phyloP scores from a whole-genome alignment of 2,329 filamentous ascomycete species.

The Coleophoma eucalyptorum region DNA sequence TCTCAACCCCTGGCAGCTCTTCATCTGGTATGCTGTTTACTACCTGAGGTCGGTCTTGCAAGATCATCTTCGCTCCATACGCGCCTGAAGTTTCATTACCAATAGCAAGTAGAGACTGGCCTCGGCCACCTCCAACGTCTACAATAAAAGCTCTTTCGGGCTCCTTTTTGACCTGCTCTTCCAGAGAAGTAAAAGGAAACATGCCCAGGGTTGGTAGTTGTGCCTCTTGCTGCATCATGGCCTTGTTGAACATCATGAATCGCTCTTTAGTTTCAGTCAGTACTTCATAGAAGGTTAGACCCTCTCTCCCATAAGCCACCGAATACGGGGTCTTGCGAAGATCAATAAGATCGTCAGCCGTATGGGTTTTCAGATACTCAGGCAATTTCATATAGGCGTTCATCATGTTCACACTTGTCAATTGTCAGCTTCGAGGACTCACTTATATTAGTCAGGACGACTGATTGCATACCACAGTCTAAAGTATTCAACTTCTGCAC shows the following conservation, averaged over 20 bases:
- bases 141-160: slow-evolving; percentile 9
- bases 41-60: slow-evolving; percentile 19
- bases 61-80: slow-evolving; percentile 14
- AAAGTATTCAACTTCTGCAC: slow-evolving; percentile 14
- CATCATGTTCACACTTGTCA: slow-evolving; percentile 7
- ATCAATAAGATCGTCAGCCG: slow-evolving; percentile 8
- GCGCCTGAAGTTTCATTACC: not conserved
- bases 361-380: slow-evolving; percentile 13
- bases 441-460: not conserved
- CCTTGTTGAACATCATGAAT: slow-evolving; percentile 14
- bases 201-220: slow-evolving; percentile 13
- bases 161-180: slow-evolving; percentile 8
- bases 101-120: slow-evolving; percentile 6
- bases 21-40: slow-evolving; percentile 12
- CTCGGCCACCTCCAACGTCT: slow-evolving; percentile 11
- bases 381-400: slow-evolving; percentile 5
- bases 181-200: slow-evolving; percentile 13
- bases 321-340: slow-evolving; percentile 15
- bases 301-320: slow-evolving; percentile 11
- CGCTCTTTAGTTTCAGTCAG: slow-evolving; percentile 7
- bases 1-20: slow-evolving; percentile 18
- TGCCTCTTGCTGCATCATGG: slow-evolving; percentile 12
- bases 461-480: slow-evolving; percentile 16
- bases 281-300: slow-evolving; percentile 17
- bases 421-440: slow-evolving; percentile 1